Base-by-base conservation (phyloP, 495 filamentous ascomycete species). In the Xylaria venustula region DNA sequence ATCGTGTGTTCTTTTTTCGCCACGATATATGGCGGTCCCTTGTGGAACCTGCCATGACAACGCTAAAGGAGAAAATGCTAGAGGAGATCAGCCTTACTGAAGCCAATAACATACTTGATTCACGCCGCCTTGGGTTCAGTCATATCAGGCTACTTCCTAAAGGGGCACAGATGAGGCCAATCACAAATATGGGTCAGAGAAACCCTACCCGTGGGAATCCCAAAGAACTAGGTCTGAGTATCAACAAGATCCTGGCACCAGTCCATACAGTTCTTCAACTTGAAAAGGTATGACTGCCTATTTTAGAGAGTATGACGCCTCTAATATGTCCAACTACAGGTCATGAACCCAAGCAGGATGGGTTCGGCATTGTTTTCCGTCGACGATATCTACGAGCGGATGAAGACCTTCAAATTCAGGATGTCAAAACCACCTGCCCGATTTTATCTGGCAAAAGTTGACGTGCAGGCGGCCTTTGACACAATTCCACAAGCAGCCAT, bases 391-490 rank as follows among this genome's bases (percentile, higher is more conserved):
- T 91, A 95, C 69, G 73, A 78, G n/a, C 84, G 83, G 32, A 72
- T 98, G 32, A 90, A 87, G 66, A 60, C 63, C 1, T 97, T 96
- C 74, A 87, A 88, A 63, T 49, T 70, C 5, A 72, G 28, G n/a
- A 64, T 86, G 65, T 28, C 40, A 55, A 50, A n/a, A n/a, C n/a
- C 61, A 52, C 45, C 69, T 46, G 46, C 60, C 52, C 54, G 53
- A 9, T 52, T 79, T 40, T 97, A 88, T 70, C 97, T 98, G 66
- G 92, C 88, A 41, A 98, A 98, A 71, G 77, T 96, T 14, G 94
- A 98, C 71, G 91, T 97, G 26, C 81, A 91, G 71, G 84, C 91
- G 8, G 96, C 94, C 54, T 98, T 97, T 70, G 94, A 98, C 70
- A 96, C 90, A 0, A 97, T 98, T 47, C 94, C 94, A 0, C 95